Conservation (phyloP, 1,139 yeast genomes). For the Blastobotrys ciferrii region DNA sequence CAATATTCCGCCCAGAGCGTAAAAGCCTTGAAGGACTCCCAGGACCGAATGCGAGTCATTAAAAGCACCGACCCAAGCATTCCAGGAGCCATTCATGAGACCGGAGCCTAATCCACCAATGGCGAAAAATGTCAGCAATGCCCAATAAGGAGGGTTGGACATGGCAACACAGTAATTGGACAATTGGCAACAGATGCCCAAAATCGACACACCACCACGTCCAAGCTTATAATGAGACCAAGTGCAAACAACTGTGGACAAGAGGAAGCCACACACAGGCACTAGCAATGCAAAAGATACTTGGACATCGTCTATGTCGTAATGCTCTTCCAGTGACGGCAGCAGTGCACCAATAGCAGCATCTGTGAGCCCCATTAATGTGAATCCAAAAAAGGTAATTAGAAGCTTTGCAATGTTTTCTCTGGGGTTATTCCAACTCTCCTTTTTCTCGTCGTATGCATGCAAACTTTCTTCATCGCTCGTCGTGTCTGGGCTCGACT, state of each 20-base stretch:
- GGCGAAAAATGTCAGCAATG: conserved; percentile 51
- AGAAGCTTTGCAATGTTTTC: conserved; percentile 23
- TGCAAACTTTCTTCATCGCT: conserved; percentile 11
- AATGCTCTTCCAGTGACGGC: conserved; percentile 43
- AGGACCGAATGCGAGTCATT: conserved; percentile 49
- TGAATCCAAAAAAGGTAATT: conserved; percentile 29
- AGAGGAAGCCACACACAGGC: conserved; percentile 35
- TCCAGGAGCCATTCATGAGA: conserved; percentile 51
- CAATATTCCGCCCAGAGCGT: conserved; percentile 61
- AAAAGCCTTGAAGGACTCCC: conserved; percentile 55
- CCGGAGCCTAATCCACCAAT: conserved; percentile 62
- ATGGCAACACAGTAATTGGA: conserved; percentile 43
- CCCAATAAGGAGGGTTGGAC: conserved; percentile 38
- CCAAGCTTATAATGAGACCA: conserved; percentile 44
- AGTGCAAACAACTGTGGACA: conserved; percentile 36
- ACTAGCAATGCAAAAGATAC: conserved; percentile 26
- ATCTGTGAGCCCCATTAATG: conserved; percentile 41
- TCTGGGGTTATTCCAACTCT: conserved; percentile 24
- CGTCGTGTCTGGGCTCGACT: conserved; percentile 4
- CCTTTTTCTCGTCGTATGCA: conserved; percentile 14
- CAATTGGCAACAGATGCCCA: conserved; percentile 40
- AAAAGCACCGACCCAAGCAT: conserved; percentile 53
- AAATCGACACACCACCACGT: conserved; percentile 38
- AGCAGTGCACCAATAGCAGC: conserved; percentile 51
- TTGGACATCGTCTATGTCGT: conserved; percentile 22